Percentiles rank a stretch among this genome's conserved stretches.
Evolutionary conservation across 139 green algal species (phyloP).

Genomic region (Chlamydomonas sp.): DNA sequence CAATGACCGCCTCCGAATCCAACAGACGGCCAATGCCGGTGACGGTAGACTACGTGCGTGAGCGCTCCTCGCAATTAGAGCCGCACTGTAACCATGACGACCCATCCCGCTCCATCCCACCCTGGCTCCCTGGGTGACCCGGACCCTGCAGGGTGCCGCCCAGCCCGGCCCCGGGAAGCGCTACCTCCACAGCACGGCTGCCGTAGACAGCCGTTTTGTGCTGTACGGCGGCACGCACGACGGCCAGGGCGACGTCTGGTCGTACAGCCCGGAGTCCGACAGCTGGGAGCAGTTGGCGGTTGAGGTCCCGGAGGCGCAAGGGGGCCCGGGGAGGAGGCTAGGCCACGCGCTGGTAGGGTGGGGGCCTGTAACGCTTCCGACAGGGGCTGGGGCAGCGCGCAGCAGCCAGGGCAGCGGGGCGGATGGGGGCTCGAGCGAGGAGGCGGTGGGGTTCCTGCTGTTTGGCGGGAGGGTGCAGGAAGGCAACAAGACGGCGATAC

Average conservation of each 20-base stretch:
- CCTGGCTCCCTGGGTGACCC: background rate
- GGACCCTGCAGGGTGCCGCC: no score
- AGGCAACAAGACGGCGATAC: background rate
- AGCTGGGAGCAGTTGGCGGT: constrained; percentile 34
- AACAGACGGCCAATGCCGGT: no score
- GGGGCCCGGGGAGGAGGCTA: constrained; percentile 22
- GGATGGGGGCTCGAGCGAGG: no score
- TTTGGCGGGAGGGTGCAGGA: constrained; percentile 9
- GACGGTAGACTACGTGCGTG: no score
- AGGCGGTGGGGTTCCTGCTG: constrained; percentile 13
- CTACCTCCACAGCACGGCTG: constrained; percentile 20
- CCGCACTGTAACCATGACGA: no score
- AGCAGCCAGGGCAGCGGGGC: background rate
- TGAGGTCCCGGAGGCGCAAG: background rate
- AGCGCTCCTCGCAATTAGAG: no score
- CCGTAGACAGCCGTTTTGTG: constrained; percentile 14
- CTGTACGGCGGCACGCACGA: constrained; percentile 45
- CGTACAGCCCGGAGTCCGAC: background rate
- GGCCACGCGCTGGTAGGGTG: background rate
- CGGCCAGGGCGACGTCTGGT: constrained; percentile 52
- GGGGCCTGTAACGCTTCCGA: background rate
- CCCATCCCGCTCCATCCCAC: no score
- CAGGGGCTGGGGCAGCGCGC: background rate
- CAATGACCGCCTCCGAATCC: no score
- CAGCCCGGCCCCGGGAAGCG: constrained; percentile 32